These are phyloP conservation scores for Candida coquimbonensis DNA, from an alignment of 805 yeast genomes.

Conservation along the genomic window DNA sequence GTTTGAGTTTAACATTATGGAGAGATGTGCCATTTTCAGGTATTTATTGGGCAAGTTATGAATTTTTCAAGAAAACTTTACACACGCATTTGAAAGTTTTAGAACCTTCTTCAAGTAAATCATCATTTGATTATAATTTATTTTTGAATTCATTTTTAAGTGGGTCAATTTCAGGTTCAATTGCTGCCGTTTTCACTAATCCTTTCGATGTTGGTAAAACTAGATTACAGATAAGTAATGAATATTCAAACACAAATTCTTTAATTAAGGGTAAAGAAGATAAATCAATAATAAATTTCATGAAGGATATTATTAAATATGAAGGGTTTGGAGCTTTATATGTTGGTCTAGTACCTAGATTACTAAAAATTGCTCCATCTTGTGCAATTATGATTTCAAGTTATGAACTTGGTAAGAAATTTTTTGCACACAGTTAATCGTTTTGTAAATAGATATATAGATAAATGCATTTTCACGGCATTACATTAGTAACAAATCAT, in stretches of 20 bases:
- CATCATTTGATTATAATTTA: constrained; percentile 29
- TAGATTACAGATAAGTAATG: constrained; percentile 61
- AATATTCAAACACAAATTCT: constrained; percentile 4
- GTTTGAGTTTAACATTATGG: constrained; percentile 85
- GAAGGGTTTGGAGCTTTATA: constrained; percentile 87
- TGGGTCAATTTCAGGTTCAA: constrained; percentile 77
- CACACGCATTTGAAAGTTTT: constrained; percentile 1
- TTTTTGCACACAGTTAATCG: constrained; percentile 26
- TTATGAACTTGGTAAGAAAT: constrained; percentile 79
- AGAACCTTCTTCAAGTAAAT: not conserved
- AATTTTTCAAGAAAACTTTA: constrained; percentile 23
- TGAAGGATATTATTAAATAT: constrained; percentile 50
- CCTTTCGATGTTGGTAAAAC: constrained; percentile 98
- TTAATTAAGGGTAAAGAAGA: constrained; percentile 13
- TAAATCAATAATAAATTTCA: constrained; percentile 60
- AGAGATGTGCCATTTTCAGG: constrained; percentile 97
- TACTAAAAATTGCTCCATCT: constrained; percentile 89
- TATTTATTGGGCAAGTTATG: constrained; percentile 89
- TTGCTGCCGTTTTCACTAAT: constrained; percentile 83
- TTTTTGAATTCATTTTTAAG: constrained; percentile 64
- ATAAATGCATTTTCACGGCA: not conserved
- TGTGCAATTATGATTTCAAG: constrained; percentile 98
- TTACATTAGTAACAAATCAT: not conserved
- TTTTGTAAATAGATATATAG: not conserved
- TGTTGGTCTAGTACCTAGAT: constrained; percentile 80